These are phyloP conservation scores for Diaporthe caulivora DNA, from an alignment of 2,329 filamentous ascomycete species.

Conservation along the genomic window DNA sequence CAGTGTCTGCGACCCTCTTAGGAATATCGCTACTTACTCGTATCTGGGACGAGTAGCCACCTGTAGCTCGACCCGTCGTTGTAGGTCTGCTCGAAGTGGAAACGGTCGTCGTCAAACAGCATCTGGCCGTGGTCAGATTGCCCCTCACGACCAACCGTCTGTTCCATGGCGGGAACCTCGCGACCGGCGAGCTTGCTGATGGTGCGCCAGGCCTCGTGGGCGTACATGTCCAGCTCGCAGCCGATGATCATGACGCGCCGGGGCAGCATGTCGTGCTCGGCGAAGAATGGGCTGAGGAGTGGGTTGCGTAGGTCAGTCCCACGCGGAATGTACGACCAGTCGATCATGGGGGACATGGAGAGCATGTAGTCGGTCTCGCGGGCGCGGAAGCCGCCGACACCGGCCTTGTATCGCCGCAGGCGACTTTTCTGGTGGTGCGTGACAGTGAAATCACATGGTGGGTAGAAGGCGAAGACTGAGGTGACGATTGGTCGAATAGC, in stretches of 20 bases:
- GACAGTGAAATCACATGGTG: conserved; percentile 31
- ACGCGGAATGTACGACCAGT: conserved; percentile 32
- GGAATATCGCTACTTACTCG: not conserved
- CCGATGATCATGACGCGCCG: conserved; percentile 34
- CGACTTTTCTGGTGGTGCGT: conserved; percentile 24
- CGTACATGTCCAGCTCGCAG: conserved; percentile 36
- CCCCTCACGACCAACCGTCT: conserved; percentile 22
- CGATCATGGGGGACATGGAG: conserved; percentile 33
- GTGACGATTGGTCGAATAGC: conserved; percentile 29
- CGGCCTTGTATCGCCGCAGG: conserved; percentile 32
- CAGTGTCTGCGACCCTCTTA: fast-evolving
- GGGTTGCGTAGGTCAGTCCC: conserved; percentile 32
- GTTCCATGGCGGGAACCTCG: conserved; percentile 23
- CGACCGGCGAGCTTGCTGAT: conserved; percentile 34
- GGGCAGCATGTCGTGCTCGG: conserved; percentile 31
- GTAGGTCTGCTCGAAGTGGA: conserved; percentile 34
- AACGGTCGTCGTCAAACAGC: conserved; percentile 32
- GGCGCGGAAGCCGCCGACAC: conserved; percentile 29
- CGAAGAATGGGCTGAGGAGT: conserved; percentile 32
- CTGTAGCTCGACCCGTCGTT: conserved; percentile 35
- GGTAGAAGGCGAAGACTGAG: conserved; percentile 35
- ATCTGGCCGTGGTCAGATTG: conserved; percentile 26
- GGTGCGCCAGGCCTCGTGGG: conserved; percentile 36
- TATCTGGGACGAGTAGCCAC: conserved; percentile 33
- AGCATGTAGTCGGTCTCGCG: conserved; percentile 37